Conservation (phyloP, 202 grass and related monocot species). For the Setaria italica region DNA sequence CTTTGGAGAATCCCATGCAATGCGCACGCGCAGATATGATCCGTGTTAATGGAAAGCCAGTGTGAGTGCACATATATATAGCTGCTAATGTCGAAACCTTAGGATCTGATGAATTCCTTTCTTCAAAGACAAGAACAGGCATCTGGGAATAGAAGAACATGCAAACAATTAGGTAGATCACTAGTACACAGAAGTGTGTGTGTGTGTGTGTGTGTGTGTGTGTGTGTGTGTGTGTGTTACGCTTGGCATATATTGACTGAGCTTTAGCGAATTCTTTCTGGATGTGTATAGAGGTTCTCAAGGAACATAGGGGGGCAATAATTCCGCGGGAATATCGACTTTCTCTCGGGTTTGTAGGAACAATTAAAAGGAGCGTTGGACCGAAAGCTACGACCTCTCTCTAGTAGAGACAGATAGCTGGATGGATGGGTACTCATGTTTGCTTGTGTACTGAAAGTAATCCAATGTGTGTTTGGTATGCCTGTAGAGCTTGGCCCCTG, state of each 20-base stretch:
- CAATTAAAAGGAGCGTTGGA: slow-evolving; percentile 50
- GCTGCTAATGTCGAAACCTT: background rate
- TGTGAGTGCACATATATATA: slow-evolving; percentile 25
- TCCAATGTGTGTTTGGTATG: slow-evolving; percentile 30
- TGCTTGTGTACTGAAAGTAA: slow-evolving; percentile 23
- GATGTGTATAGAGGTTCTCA: slow-evolving; percentile 35
- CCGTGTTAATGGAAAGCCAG: slow-evolving; percentile 35
- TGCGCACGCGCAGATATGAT: background rate
- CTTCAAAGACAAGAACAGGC: slow-evolving; percentile 24
- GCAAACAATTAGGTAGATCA: background rate
- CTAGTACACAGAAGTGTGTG: slow-evolving; percentile 22
- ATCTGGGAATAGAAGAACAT: slow-evolving; percentile 31
- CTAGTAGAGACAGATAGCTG: slow-evolving; percentile 7
- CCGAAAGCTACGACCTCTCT: slow-evolving; percentile 29
- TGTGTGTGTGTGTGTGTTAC: slow-evolving; percentile 6
- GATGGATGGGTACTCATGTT: slow-evolving; percentile 26
- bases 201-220: background rate
- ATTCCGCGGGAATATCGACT: slow-evolving; percentile 43
- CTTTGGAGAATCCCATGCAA: slow-evolving; percentile 43
- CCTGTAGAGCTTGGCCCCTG: slow-evolving; percentile 31
- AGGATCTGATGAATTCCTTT: slow-evolving; percentile 36
- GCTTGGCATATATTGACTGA: slow-evolving; percentile 51
- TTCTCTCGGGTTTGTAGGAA: slow-evolving; percentile 44
- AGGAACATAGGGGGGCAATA: slow-evolving; percentile 43
- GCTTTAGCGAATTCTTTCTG: slow-evolving; percentile 36